Base-by-base conservation (phyloP, 768 basidiomycete species). In the Trametes meyenii region DNA sequence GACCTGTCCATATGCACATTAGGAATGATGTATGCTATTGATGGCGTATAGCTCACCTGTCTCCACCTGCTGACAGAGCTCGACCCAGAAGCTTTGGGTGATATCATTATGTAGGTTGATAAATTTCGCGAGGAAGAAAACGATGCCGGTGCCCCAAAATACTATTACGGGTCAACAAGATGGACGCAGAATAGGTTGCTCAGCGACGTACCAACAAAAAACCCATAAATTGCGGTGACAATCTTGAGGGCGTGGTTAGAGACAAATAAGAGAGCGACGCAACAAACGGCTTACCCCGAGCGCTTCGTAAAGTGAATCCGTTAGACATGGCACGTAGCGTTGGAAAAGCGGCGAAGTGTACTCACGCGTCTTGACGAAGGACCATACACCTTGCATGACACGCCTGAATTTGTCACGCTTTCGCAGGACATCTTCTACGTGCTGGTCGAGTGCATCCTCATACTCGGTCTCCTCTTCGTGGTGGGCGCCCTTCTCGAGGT, bases 101-200 rank as follows among this genome's bases (percentile, higher is more conserved):
- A 88, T 81, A 10, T 77, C 72, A 66, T 90, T 87, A 67, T 89
- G 85, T 3, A 90, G 74, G 67, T 90, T 85, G 71, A 94, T 92
- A 46, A 85, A 79, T 69, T 83, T 85, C 23, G 73, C 76, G 4
- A 91, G 74, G 73, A 93, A 87, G 53, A 93, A 73, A 14, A 93
- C 89, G 63, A 95, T 86, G 3, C 87, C 92, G 21, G 90, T 84
- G 16, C 93, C 92, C 92, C 92, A 95, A 68, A 95, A 94, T 0
- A 88, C 92, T 84, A 68, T 10, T 3, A 5, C 19, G 13, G 10
- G 44, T 42, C 17, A 14, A 39, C 24, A 7, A 6, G 5, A n/a
- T 44, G 38, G 23, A n/a, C 12, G 26, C 4, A 24, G 53, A 44
- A 7, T 38, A 66, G 33, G 50, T 65, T 44, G 2, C 17, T 3